Evolutionary conservation across 371 early-diverging fungal genomes (phyloP).

Genomic region (Quaeritorhiza haematococci): DNA sequence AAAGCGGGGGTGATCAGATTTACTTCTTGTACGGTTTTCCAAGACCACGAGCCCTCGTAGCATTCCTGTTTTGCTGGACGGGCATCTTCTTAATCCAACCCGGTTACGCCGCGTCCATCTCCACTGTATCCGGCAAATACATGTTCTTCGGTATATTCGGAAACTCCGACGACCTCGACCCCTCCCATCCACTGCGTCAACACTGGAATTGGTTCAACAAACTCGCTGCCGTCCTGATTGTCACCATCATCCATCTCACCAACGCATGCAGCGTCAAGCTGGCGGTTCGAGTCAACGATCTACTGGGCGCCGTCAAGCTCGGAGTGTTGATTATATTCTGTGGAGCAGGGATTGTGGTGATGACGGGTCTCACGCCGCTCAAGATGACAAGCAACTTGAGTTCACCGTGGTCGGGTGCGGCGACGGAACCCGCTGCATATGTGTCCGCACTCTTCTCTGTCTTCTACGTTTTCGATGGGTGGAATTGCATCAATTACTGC

Average conservation of each 20-base stretch:
- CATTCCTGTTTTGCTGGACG: constrained; percentile 1
- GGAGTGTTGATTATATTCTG: constrained; percentile 12
- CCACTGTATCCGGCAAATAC: constrained; percentile 40
- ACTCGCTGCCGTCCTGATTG: no score
- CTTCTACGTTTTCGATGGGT: constrained; percentile 72
- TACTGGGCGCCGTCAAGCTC: constrained; percentile 27
- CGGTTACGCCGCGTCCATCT: constrained; percentile 39
- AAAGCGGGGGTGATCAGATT: no score
- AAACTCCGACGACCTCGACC: background rate
- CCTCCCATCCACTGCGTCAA: constrained; percentile 49
- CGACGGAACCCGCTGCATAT: constrained; percentile 13
- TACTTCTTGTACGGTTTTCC: constrained; percentile 24
- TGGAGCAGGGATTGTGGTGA: constrained; percentile 38
- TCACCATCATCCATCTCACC: background rate
- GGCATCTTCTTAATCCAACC: constrained; percentile 33
- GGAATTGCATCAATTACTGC: constrained; percentile 29
- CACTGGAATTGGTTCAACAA: constrained; percentile 48
- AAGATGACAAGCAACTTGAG: constrained; percentile 3
- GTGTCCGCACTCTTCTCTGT: constrained; percentile 24
- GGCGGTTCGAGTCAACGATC: constrained; percentile 24
- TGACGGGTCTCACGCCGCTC: constrained; percentile 6
- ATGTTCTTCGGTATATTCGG: constrained; percentile 39
- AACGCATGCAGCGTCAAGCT: background rate
- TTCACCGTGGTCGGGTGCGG: constrained; percentile 16
- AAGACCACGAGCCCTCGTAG: background rate